Percentiles rank a stretch among this genome's conserved stretches.
Evolutionary conservation across 2,329 filamentous ascomycete genomes (phyloP).

Genomic region (Achaetomium macrosporum): DNA sequence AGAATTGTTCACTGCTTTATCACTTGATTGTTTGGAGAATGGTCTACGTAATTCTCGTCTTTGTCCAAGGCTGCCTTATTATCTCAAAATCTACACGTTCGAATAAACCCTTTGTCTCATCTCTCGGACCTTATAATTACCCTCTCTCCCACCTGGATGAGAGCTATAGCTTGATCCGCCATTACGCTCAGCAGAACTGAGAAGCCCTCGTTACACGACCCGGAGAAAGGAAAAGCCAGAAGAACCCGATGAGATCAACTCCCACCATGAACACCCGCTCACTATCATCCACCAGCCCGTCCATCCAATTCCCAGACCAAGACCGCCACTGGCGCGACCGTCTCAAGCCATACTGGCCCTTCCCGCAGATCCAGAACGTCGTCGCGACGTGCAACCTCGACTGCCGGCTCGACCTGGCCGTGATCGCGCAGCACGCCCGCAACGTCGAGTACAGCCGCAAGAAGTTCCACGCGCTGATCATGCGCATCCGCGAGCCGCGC

Average conservation of each 20-base stretch:
- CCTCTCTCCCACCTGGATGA: not conserved
- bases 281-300: not conserved
- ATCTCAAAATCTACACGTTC: too few relatives aligned
- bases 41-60: too few relatives aligned
- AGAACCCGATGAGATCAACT: not conserved
- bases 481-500: constrained; percentile 96
- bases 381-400: constrained; percentile 85
- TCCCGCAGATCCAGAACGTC: constrained; percentile 17
- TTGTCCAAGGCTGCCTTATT: too few relatives aligned
- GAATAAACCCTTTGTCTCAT: too few relatives aligned
- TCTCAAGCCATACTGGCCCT: constrained; percentile 16
- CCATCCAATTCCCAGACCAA: not conserved
- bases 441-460: constrained; percentile 82
- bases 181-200: too few relatives aligned
- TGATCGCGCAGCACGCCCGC: constrained; percentile 87
- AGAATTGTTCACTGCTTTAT: too few relatives aligned
- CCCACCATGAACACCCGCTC: not conserved
- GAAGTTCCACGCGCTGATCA: constrained; percentile 96
- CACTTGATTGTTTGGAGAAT: too few relatives aligned
- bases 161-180: too few relatives aligned
- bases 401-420: constrained; percentile 91
- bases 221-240: not conserved
- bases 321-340: not conserved
- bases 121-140: too few relatives aligned
- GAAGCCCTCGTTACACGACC: too few relatives aligned